Evolutionary conservation across 345 rosid genomes (phyloP), one percentile per base, ranked within the genome.

Genomic region (Populus ilicifolia): DNA sequence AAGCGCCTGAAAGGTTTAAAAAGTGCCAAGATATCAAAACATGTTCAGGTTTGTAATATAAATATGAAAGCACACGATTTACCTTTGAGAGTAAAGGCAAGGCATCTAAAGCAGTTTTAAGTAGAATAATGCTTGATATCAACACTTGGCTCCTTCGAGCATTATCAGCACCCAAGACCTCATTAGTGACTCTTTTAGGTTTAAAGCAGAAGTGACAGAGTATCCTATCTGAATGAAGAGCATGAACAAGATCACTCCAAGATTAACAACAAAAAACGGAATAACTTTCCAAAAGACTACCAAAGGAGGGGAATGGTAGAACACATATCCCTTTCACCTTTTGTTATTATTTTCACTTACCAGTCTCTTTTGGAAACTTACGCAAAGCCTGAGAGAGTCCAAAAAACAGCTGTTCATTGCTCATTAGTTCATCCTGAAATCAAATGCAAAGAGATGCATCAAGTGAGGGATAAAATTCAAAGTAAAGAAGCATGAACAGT

Each of bases 191-290:
- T 86, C 87, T 95, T 86, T 87, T 93, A 56, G 89, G 90, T 92
- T 92, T 95, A 86, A 90, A 95, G 93, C 99, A 95, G 90, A 95
- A 95, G 83, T 95, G 93, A 86, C 99, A 95, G 72, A 93, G 98
- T 46, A 95, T 94, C 76, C 97, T 87, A 85, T 95, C 99, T 95
- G 92, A 73, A 77, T 70, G 59, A 77, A 75, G 75, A 77, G 80
- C 73, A 83, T 59, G 77, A 71, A 68, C 44, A 75, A 43, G 52
- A 25, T 79, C 46, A 61, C 74, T 56, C 66, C 80, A 54, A 76
- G 62, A 76, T 36, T 46, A 18, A 46, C 78, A 67, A 67, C 36
- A 79, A 79, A 43, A 68, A 50, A 73, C 72, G 68, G 64, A 62
- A 10, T 20, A 65, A 75, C 70, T 77, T 41, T 72, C 76, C 73